Evolutionary conservation across 2,329 filamentous ascomycete genomes (phyloP).

Genomic region (Hymenoscyphus repandus): DNA sequence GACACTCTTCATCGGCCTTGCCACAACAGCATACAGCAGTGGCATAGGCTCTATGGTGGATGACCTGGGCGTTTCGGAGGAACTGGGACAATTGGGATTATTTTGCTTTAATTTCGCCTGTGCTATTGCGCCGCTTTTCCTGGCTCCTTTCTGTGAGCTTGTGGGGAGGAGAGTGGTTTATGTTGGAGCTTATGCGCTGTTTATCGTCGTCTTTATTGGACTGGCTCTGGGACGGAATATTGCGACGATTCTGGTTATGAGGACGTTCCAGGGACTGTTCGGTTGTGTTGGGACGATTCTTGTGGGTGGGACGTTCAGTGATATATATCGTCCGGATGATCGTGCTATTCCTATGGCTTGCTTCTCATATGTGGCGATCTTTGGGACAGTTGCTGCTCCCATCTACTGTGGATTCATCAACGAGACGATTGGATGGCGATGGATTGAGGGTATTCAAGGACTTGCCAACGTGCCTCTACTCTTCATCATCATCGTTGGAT

Average conservation of each 20-base stretch:
- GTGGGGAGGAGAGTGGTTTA: constrained; percentile 81
- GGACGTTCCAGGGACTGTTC: constrained; percentile 65
- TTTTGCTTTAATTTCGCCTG: constrained; percentile 80
- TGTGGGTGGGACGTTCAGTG: constrained; percentile 79
- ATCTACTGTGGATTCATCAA: constrained; percentile 59
- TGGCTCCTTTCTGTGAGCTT: constrained; percentile 82
- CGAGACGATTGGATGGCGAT: constrained; percentile 64
- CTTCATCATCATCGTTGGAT: constrained; percentile 59
- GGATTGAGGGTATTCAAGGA: constrained; percentile 82
- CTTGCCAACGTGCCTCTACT: constrained; percentile 63
- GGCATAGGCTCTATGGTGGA: constrained; percentile 41
- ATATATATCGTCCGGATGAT: constrained; percentile 72
- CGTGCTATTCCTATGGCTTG: constrained; percentile 85
- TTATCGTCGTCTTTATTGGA: constrained; percentile 45
- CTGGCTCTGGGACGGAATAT: constrained; percentile 68
- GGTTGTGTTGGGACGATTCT: constrained; percentile 67
- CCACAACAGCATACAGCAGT: constrained; percentile 48
- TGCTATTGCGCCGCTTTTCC: constrained; percentile 73
- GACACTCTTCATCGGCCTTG: constrained; percentile 49
- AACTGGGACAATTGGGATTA: constrained; percentile 43
- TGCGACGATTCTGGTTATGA: constrained; percentile 65
- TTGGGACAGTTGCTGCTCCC: constrained; percentile 67
- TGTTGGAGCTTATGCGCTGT: constrained; percentile 47
- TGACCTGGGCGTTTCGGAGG: constrained; percentile 38
- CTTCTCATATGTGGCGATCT: constrained; percentile 70